Percentiles rank a stretch among this genome's conserved stretches.
Conservation (phyloP, 495 filamentous ascomycete genomes). For the Penicillium subrubescens region DNA sequence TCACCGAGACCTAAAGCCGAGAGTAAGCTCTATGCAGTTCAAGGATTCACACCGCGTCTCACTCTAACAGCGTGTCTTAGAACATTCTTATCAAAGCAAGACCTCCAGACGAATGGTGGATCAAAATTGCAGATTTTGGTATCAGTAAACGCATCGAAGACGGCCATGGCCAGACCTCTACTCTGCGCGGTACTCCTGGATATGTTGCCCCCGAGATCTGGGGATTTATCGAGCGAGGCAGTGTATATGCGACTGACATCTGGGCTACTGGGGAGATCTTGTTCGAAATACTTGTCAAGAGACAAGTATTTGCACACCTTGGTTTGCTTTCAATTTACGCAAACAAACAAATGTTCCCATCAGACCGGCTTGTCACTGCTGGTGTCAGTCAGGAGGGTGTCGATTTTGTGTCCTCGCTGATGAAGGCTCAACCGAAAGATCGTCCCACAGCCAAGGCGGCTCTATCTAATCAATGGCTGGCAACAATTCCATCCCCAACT, state of each 20-base stretch:
- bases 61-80: neutral
- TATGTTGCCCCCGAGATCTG: slow-evolving; percentile 3
- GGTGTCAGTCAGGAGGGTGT: neutral
- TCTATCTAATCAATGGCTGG: neutral
- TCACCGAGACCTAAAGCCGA: slow-evolving; percentile 53
- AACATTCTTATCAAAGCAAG: neutral
- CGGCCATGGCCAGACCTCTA: neutral
- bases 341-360: neutral
- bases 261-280: neutral
- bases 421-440: neutral
- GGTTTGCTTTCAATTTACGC: neutral
- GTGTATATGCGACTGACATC: neutral
- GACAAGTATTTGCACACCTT: neutral
- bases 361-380: neutral
- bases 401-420: neutral
- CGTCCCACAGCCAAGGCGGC: neutral
- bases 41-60: neutral
- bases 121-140: slow-evolving; percentile 1
- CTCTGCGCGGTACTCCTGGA: neutral
- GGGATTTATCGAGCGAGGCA: neutral
- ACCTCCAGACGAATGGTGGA: slow-evolving; percentile 1
- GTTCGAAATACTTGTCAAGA: neutral
- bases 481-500: neutral
- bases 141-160: slow-evolving; percentile 4
- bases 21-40: neutral